These are phyloP conservation scores for Gynochthodes officinalis DNA, from an alignment of 257 asterid species.

Conservation along the genomic window DNA sequence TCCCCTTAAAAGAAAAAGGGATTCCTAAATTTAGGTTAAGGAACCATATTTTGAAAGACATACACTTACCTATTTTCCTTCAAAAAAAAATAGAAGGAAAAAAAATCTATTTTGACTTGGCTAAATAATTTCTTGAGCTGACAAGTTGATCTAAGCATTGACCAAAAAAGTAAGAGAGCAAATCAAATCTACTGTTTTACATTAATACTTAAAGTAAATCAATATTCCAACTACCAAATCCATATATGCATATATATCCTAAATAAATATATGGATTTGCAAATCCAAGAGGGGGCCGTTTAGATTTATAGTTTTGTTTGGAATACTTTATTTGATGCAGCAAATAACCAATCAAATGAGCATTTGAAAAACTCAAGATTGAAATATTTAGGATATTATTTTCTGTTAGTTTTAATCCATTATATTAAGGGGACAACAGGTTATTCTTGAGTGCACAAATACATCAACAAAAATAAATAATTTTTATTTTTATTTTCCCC, in stretches of 20 bases:
- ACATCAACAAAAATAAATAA: too few relatives aligned
- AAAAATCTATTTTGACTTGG: background rate
- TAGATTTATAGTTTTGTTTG: background rate
- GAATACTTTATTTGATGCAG: background rate
- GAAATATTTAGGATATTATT: background rate
- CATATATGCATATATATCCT: background rate
- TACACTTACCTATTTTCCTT: background rate
- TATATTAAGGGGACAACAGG: too few relatives aligned
- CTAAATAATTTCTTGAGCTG: background rate
- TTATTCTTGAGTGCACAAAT: too few relatives aligned
- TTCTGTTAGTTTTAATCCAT: background rate
- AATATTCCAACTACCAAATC: background rate
- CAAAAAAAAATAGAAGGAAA: too few relatives aligned
- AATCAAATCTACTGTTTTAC: background rate
- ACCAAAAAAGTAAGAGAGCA: background rate
- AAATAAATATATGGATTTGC: constrained; percentile 3
- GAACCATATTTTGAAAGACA: background rate
- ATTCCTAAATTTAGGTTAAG: background rate
- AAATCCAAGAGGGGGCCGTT: constrained; percentile 3
- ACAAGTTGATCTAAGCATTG: background rate
- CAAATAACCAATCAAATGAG: background rate
- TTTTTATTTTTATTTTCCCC: too few relatives aligned
- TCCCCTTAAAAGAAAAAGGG: background rate
- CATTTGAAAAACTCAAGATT: background rate
- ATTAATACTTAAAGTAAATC: background rate